These are phyloP conservation scores for Favolaschia claudopus DNA, from an alignment of 768 basidiomycete genomes.

Conservation along the genomic window DNA sequence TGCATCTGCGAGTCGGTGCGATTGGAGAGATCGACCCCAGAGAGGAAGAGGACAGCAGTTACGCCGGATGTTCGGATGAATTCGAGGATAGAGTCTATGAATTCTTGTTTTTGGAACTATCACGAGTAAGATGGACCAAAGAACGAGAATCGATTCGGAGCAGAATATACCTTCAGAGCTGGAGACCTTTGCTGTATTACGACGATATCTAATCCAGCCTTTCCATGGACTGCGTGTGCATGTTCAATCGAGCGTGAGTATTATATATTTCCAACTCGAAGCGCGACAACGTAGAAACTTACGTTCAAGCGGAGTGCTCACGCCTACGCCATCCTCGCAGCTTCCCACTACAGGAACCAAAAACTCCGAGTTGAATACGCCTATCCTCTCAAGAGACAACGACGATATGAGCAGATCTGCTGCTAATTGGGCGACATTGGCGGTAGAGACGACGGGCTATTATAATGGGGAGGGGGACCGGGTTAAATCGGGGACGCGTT, in stretches of 20 bases:
- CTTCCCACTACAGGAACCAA: conserved; percentile 77
- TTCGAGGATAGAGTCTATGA: conserved; percentile 60
- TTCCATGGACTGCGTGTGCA: conserved; percentile 66
- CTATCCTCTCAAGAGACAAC: conserved; percentile 65
- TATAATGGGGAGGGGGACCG: conserved; percentile 2
- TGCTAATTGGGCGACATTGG: conserved; percentile 83
- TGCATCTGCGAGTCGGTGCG: conserved; percentile 81
- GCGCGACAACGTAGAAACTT: conserved; percentile 34
- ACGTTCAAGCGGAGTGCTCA: conserved; percentile 84
- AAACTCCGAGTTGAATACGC: conserved; percentile 66
- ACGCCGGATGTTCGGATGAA: conserved; percentile 63
- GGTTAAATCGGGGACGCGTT: conserved; percentile 4
- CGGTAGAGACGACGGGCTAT: conserved; percentile 79
- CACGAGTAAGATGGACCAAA: conserved; percentile 4
- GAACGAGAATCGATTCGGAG: too few relatives aligned
- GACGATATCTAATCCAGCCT: conserved; percentile 53
- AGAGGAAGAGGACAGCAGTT: conserved; percentile 65
- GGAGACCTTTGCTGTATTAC: conserved; percentile 85
- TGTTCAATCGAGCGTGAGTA: conserved; percentile 16
- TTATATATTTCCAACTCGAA: neutral
- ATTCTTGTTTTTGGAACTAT: conserved; percentile 74
- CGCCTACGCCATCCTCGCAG: conserved; percentile 68
- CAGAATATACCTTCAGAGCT: conserved; percentile 65
- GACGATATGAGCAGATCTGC: conserved; percentile 78
- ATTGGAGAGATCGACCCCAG: conserved; percentile 78